Evolutionary conservation across 306 rosid genomes (phyloP).

Genomic region (Casuarina glauca): DNA sequence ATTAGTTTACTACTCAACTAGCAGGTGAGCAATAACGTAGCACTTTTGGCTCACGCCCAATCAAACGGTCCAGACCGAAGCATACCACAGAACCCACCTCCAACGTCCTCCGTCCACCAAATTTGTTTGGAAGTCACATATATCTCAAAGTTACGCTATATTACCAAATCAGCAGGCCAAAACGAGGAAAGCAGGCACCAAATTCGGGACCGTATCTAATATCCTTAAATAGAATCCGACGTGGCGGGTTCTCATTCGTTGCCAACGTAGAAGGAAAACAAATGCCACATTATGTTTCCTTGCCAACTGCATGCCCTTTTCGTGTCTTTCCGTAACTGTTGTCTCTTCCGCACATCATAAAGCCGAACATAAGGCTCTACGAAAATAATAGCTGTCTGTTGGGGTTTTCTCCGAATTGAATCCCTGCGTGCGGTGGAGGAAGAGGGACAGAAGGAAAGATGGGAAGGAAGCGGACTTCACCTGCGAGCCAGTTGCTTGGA

Average conservation of each 20-base stretch:
- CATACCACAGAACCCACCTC: neutral
- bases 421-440: constrained; percentile 31
- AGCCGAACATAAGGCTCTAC: neutral
- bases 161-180: neutral
- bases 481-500: constrained; percentile 32
- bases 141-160: neutral
- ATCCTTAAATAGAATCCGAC: neutral
- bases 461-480: constrained; percentile 51
- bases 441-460: constrained; percentile 38
- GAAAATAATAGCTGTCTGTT: too few species aligned
- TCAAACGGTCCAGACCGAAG: too few species aligned
- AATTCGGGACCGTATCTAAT: neutral
- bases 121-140: too few species aligned
- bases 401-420: too few species aligned
- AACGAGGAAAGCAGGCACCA: neutral
- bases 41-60: too few species aligned
- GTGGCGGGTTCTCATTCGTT: neutral
- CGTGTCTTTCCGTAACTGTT: constrained; percentile 21
- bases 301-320: constrained; percentile 18
- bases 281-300: constrained; percentile 9
- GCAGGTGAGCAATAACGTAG: too few species aligned
- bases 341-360: too few species aligned
- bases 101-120: neutral
- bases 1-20: too few species aligned
- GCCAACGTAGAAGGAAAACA: neutral